Base-by-base conservation (phyloP, 2,329 filamentous ascomycete genomes). In the Nigrospora sphaerica region DNA sequence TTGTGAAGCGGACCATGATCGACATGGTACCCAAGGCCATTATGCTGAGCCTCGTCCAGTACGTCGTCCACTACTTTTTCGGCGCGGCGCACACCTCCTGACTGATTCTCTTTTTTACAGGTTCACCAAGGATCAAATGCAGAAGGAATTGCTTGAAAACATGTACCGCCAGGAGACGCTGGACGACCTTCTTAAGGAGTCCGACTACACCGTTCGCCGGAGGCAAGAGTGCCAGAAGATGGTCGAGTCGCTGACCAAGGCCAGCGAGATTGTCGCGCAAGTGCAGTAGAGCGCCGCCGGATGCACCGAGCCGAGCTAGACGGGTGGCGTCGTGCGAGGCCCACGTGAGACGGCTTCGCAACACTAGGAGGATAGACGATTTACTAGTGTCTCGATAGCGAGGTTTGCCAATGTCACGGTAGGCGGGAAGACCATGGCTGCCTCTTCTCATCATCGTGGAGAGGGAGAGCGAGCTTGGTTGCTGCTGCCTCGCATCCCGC, bases 11-110 rank as follows among this genome's bases (percentile, higher is more conserved):
- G 57, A 98, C 95, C 50, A 95, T 98, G 90, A 96, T 97, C 55
- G 93, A 98, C 63, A 98, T 98, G 93, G 93, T 98, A 6, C 93
- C 93, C 56, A 98, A 98, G 73, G 93, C 93, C 36, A 95, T 98
- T 64, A 98, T 98, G 93, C 79, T 97, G 56, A 96, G 80, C 58
- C 85, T 98, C 39, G 93, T 98, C 44, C 85, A 92, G 86, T 95
- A 82, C 66, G 89, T 83, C 17, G 23, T 28, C 23, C 4, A n/a
- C n/a, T 12, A 36, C 2, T 14, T 6, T 17, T 17, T 13, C 17
- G 14, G 32, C 12, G 11, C 23, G 7, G 17, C 16, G 10, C 6
- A 12, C 10, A 1, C 32, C n/a, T 9, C 6, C 9, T n/a, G 35
- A 45, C 47, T 56, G 45, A 61, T n/a, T n/a, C 58, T 41, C 58